Percentiles rank a stretch among this genome's conserved stretches.
phyloP scores from a whole-genome alignment of 1,139 yeast genomes.

The Candida pseudoviswanathii region DNA sequence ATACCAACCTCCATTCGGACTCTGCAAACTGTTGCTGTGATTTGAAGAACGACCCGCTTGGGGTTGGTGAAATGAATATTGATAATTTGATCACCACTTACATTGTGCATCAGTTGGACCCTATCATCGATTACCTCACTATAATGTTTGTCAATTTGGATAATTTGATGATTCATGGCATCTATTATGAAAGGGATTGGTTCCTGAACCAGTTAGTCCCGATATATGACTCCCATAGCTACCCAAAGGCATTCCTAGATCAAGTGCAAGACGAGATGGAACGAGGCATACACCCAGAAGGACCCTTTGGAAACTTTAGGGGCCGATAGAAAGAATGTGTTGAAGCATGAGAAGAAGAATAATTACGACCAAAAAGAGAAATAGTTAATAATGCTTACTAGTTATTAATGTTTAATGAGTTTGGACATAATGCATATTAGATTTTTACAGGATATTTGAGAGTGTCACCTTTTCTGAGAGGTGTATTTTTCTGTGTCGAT shows the following conservation, averaged over 20 bases:
- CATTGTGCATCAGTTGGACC: conserved; percentile 37
- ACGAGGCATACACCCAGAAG: conserved; percentile 15
- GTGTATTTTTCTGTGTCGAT: too few relatives aligned
- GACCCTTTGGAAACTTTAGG: conserved; percentile 26
- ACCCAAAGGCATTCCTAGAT: conserved; percentile 25
- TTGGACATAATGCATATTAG: conserved; percentile 3
- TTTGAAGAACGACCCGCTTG: conserved; percentile 26
- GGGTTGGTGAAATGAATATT: conserved; percentile 25
- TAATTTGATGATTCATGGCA: conserved; percentile 40
- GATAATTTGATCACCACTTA: conserved; percentile 41
- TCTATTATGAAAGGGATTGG: conserved; percentile 28
- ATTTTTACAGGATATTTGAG: background rate
- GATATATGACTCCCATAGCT: conserved; percentile 31
- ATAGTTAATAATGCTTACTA: background rate
- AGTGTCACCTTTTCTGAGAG: background rate
- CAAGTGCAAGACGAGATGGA: conserved; percentile 14
- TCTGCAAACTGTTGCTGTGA: conserved; percentile 26
- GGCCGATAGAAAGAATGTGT: background rate
- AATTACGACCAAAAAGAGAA: background rate
- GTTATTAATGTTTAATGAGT: conserved; percentile 1
- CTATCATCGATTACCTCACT: conserved; percentile 31
- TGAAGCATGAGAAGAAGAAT: background rate
- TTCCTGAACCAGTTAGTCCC: conserved; percentile 22
- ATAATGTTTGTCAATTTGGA: conserved; percentile 29
- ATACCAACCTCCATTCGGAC: conserved; percentile 31